phyloP scores from a whole-genome alignment of 2,329 filamentous ascomycete species.

The Calonectria hawksworthii region DNA sequence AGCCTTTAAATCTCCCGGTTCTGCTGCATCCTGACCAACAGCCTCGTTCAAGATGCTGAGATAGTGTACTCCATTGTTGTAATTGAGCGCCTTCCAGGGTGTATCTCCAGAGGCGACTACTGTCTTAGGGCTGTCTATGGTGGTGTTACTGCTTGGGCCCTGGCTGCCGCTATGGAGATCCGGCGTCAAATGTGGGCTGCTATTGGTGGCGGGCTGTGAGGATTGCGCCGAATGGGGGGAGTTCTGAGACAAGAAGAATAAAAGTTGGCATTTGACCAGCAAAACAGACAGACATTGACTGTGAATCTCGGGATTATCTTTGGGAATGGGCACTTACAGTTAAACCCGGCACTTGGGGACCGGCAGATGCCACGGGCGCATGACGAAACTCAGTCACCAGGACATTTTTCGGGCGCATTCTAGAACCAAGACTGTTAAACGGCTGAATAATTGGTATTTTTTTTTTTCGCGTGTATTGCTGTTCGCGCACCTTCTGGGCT shows the following conservation, averaged over 20 bases:
- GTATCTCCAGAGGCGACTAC: background rate
- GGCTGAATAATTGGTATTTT: background rate
- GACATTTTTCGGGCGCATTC: background rate
- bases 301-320: background rate
- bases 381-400: background rate
- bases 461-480: background rate
- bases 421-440: background rate
- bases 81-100: conserved; percentile 10
- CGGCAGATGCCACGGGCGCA: background rate
- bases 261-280: background rate
- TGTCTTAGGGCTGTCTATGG: background rate
- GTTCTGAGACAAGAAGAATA: background rate
- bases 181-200: background rate
- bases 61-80: conserved; percentile 23
- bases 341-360: background rate
- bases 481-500: conserved; percentile 13
- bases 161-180: background rate
- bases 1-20: background rate
- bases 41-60: conserved; percentile 15
- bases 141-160: background rate
- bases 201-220: background rate
- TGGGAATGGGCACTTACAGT: background rate
- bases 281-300: background rate
- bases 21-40: conserved; percentile 1
- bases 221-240: background rate